A percentile compares a stretch with the other conserved stretches of the same genome.
These are phyloP conservation scores for Tylopilus felleus DNA, from an alignment of 768 basidiomycete species.

Conservation along the genomic window DNA sequence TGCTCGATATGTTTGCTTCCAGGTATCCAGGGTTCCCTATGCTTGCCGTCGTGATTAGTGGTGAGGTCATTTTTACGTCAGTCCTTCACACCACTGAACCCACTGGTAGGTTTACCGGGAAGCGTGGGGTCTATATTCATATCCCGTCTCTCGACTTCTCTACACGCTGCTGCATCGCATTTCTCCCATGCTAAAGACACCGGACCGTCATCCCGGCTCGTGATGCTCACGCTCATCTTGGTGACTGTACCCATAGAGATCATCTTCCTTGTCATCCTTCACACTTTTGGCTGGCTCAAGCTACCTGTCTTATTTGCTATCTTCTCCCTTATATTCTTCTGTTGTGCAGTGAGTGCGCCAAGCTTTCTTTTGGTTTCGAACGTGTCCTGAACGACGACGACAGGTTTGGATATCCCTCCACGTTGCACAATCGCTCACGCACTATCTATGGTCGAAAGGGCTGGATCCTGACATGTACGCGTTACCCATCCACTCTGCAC, in stretches of 20 bases:
- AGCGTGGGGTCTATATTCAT: slow-evolving; percentile 88
- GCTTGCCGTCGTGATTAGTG: slow-evolving; percentile 84
- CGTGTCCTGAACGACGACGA: neutral
- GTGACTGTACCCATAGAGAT: slow-evolving; percentile 82
- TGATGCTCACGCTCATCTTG: slow-evolving; percentile 64
- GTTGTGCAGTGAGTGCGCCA: slow-evolving; percentile 62
- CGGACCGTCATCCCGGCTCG: slow-evolving; percentile 45
- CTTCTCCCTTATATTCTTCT: slow-evolving; percentile 68
- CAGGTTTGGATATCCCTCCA: slow-evolving; percentile 71
- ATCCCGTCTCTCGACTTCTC: slow-evolving; percentile 83
- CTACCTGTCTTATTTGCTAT: slow-evolving; percentile 66
- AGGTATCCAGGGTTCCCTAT: slow-evolving; percentile 86
- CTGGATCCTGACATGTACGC: slow-evolving; percentile 92
- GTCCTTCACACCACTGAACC: neutral
- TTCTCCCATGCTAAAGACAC: slow-evolving; percentile 2
- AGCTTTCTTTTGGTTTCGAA: neutral
- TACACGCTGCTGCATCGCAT: slow-evolving; percentile 50
- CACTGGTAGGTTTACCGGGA: slow-evolving; percentile 72
- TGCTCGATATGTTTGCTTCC: slow-evolving; percentile 86
- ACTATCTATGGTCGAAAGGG: slow-evolving; percentile 71
- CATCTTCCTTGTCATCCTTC: slow-evolving; percentile 66
- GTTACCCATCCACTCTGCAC: slow-evolving; percentile 85
- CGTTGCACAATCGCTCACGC: slow-evolving; percentile 63
- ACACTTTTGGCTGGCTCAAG: slow-evolving; percentile 72
- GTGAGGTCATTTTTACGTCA: slow-evolving; percentile 36